These are phyloP conservation scores for Yamadazyma buinensis DNA, from an alignment of 1,139 yeast species.

Conservation along the genomic window DNA sequence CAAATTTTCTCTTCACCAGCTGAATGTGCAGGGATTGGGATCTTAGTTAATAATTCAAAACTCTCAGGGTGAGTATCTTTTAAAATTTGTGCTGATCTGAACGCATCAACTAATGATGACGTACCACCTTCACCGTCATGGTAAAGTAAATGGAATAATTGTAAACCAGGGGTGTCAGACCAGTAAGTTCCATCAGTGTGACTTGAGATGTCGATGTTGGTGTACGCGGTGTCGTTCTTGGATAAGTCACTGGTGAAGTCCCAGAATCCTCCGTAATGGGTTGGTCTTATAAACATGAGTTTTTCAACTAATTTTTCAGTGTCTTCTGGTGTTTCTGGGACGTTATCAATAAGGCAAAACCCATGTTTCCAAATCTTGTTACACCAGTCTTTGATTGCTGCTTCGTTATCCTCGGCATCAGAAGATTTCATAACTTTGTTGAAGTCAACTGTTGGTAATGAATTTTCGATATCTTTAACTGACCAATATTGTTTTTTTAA, in stretches of 20 bases:
- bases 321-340: slow-evolving; percentile 59
- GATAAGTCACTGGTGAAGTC: slow-evolving; percentile 72
- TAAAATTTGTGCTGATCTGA: slow-evolving; percentile 55
- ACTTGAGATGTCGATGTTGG: slow-evolving; percentile 60
- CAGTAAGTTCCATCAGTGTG: slow-evolving; percentile 82
- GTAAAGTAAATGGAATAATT: slow-evolving; percentile 62
- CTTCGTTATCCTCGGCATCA: slow-evolving; percentile 24
- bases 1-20: slow-evolving; percentile 72
- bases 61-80: slow-evolving; percentile 49
- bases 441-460: slow-evolving; percentile 54
- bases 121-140: slow-evolving; percentile 75
- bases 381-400: slow-evolving; percentile 57
- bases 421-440: slow-evolving; percentile 39
- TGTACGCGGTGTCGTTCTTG: slow-evolving; percentile 73
- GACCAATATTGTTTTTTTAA: slow-evolving; percentile 44
- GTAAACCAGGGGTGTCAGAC: slow-evolving; percentile 75
- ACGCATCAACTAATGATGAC: slow-evolving; percentile 68
- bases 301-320: slow-evolving; percentile 59
- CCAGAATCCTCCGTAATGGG: slow-evolving; percentile 83
- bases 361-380: slow-evolving; percentile 58
- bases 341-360: slow-evolving; percentile 59
- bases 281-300: slow-evolving; percentile 62
- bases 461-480: slow-evolving; percentile 37
- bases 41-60: slow-evolving; percentile 48
- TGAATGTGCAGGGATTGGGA: slow-evolving; percentile 69